Base-by-base conservation (phyloP, 1,284 basidiomycete genomes). In the Microbotryomycetes sp. region DNA sequence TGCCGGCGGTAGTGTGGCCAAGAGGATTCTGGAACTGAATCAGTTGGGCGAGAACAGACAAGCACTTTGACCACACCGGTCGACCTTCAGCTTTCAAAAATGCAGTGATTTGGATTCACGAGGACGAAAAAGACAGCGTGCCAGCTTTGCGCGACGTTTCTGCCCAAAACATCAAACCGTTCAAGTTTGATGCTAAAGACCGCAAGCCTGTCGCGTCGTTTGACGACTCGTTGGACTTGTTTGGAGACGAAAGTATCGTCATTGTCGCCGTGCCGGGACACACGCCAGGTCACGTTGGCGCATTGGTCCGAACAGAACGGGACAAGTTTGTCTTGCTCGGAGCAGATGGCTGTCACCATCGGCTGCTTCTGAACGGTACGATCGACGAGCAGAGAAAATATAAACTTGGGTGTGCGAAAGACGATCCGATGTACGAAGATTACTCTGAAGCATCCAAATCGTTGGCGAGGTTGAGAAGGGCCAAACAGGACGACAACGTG, bases 261-360 rank as follows among this genome's bases (percentile, higher is more conserved):
- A 73, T 85, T 59, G 75, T 84, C 57, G 79, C 84, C 64, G 77
- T 82, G 5, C 79, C 81, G 16, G 82, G 82, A 0, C 82, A 83
- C 70, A 73, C 81, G 28, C 71, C 75, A 1, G 82, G 82, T 0
- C 82, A 84, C 67, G 61, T 84, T 58, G 81, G 80, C 59, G 68
- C 80, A 24, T 77, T 84, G 21, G 80, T 76, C 24, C 80, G 83
- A 48, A 84, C 83, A 3, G 27, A 11, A 16, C 1, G 45, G 18
- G 48, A 15, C 18, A 60, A 66, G 35, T 66, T 57, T 45, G 55
- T 63, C 49, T 45, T 66, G n/a, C 47, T 62, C 21, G 61, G 52
- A 18, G 61, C 58, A 23, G 64, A 66, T 23, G 62, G 64, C 46
- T 54, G 52, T 29, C 64, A 66, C 51, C 56, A 58, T 41, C 47